phyloP scores from a whole-genome alignment of 2,329 filamentous ascomycete genomes.

The Penicillium sp. region DNA sequence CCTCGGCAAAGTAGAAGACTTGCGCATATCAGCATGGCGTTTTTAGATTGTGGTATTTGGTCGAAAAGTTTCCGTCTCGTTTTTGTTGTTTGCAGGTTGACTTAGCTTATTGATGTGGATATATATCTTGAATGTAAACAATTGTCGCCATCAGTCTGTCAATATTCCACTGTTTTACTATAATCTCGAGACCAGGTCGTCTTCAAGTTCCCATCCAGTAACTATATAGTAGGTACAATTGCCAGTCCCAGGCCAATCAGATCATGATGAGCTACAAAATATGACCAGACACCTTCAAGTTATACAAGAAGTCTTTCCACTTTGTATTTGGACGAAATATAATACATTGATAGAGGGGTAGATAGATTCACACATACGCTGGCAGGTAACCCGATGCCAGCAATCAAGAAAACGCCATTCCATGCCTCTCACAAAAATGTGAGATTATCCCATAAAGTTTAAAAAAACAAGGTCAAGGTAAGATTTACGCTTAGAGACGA shows the following conservation, averaged over 20 bases:
- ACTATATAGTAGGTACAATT: too few relatives aligned
- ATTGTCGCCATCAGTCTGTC: too few relatives aligned
- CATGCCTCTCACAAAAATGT: conserved; percentile 28
- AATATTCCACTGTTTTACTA: too few relatives aligned
- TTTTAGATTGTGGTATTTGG: conserved; percentile 33
- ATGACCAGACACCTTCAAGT: too few relatives aligned
- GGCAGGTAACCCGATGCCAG: conserved; percentile 18
- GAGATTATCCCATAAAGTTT: conserved; percentile 26
- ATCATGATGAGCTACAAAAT: too few relatives aligned
- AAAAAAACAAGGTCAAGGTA: conserved; percentile 9
- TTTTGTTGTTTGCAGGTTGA: conserved; percentile 12
- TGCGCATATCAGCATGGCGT: conserved; percentile 36
- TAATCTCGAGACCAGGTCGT: too few relatives aligned
- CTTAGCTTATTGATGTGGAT: conserved; percentile 10
- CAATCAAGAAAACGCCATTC: conserved; percentile 31
- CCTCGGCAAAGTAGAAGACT: conserved; percentile 31
- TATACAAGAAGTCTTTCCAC: background rate
- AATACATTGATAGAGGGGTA: conserved; percentile 24
- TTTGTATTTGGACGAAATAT: conserved; percentile 19
- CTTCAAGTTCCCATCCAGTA: too few relatives aligned
- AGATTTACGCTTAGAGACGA: conserved; percentile 38
- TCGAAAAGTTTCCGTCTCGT: conserved; percentile 34
- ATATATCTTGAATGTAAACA: background rate
- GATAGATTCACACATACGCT: conserved; percentile 25
- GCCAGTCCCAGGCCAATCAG: too few relatives aligned